Conservation (phyloP, 2,329 filamentous ascomycete genomes). For the Calonectria pseudoreteaudii region DNA sequence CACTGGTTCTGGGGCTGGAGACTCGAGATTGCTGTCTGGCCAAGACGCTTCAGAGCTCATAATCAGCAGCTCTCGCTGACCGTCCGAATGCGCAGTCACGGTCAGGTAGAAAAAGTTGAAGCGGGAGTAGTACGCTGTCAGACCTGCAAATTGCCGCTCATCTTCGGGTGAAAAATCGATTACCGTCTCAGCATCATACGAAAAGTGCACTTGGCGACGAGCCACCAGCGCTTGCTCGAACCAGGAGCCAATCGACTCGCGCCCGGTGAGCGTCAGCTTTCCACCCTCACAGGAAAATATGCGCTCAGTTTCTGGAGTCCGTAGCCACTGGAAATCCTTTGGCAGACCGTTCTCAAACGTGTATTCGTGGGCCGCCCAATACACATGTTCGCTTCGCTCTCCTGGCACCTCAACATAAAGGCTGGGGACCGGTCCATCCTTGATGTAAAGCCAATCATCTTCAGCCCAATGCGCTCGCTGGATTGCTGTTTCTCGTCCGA, state of each 20-base stretch:
- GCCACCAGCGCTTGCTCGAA: slow-evolving; percentile 69
- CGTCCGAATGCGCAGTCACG: slow-evolving; percentile 67
- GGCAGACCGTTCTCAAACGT: slow-evolving; percentile 59
- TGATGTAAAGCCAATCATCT: slow-evolving; percentile 73
- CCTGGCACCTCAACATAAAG: slow-evolving; percentile 64
- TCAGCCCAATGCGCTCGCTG: slow-evolving; percentile 70
- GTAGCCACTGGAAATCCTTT: slow-evolving; percentile 68
- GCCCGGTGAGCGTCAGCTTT: slow-evolving; percentile 60
- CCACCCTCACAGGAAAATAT: slow-evolving; percentile 57
- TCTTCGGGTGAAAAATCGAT: slow-evolving; percentile 66
- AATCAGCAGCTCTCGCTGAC: slow-evolving; percentile 68
- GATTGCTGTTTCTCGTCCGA: slow-evolving; percentile 68
- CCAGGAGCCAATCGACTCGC: slow-evolving; percentile 68
- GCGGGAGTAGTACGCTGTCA: slow-evolving; percentile 72
- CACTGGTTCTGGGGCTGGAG: slow-evolving; percentile 57
- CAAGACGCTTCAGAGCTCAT: slow-evolving; percentile 68
- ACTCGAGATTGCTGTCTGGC: slow-evolving; percentile 61
- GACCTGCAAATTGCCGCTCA: slow-evolving; percentile 70
- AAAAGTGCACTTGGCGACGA: slow-evolving; percentile 68
- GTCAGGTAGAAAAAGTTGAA: slow-evolving; percentile 75
- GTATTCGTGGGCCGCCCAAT: slow-evolving; percentile 64
- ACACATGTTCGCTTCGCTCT: slow-evolving; percentile 57
- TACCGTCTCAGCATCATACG: slow-evolving; percentile 69
- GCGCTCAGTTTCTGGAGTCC: slow-evolving; percentile 66
- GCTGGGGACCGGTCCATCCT: slow-evolving; percentile 67